Conservation (phyloP, 257 asterid genomes). For the Oldenlandia corymbosa region DNA sequence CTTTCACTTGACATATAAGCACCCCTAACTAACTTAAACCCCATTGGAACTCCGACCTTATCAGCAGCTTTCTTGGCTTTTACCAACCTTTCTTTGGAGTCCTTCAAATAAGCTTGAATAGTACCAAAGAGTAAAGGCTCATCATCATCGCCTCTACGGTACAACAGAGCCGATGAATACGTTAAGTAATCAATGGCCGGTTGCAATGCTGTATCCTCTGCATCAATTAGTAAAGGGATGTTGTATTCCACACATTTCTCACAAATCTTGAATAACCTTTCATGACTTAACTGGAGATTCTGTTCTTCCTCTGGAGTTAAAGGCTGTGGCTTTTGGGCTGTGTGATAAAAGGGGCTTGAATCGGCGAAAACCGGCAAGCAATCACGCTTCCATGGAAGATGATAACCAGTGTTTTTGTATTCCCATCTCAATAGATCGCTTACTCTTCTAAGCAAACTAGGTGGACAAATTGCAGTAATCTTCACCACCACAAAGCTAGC, state of each 20-base stretch:
- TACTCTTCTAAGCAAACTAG: slow-evolving; percentile 49
- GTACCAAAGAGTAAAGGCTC: slow-evolving; percentile 66
- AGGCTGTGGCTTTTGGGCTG: slow-evolving; percentile 40
- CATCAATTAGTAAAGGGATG: slow-evolving; percentile 66
- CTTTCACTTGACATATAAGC: slow-evolving; percentile 69
- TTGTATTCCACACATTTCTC: slow-evolving; percentile 28
- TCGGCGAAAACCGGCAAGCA: slow-evolving; percentile 53
- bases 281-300: slow-evolving; percentile 39
- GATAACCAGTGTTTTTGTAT: slow-evolving; percentile 33
- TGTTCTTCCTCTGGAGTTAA: slow-evolving; percentile 50
- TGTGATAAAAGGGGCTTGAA: slow-evolving; percentile 73
- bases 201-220: slow-evolving; percentile 72
- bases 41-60: slow-evolving; percentile 44
- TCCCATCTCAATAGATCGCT: slow-evolving; percentile 85
- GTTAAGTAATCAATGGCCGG: slow-evolving; percentile 80
- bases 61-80: slow-evolving; percentile 54
- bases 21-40: slow-evolving; percentile 80
- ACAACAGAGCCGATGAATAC: slow-evolving; percentile 49
- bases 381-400: slow-evolving; percentile 74
- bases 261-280: slow-evolving; percentile 45
- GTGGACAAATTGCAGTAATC: slow-evolving; percentile 71
- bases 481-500: slow-evolving; percentile 83
- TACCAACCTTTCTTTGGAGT: slow-evolving; percentile 51
- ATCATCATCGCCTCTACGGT: slow-evolving; percentile 29
- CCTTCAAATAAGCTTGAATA: slow-evolving; percentile 68